Evolutionary conservation across 129 eudicot genomes (phyloP).

Genomic region (Glebionis coronaria): DNA sequence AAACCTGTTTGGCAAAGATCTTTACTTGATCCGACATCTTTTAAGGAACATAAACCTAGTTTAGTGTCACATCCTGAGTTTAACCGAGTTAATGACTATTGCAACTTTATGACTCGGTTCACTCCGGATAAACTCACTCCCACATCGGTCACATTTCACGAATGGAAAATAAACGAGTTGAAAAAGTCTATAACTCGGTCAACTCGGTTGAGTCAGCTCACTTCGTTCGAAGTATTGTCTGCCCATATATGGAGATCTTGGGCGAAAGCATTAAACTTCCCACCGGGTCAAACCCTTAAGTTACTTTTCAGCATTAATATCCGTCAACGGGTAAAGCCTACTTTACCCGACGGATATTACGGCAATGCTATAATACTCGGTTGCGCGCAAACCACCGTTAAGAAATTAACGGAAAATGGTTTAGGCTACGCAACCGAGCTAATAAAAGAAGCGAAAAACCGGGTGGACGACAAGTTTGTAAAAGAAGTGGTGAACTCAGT

Average conservation of each 20-base stretch:
- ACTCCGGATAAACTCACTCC: constrained; percentile 49
- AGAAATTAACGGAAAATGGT: constrained; percentile 34
- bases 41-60: background rate
- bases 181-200: constrained; percentile 28
- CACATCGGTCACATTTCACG: constrained; percentile 47
- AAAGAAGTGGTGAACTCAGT: constrained; percentile 62
- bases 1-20: constrained; percentile 67
- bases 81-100: constrained; percentile 43
- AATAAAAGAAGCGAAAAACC: constrained; percentile 53
- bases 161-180: constrained; percentile 34
- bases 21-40: constrained; percentile 35
- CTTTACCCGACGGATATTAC: constrained; percentile 55
- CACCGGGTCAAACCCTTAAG: constrained; percentile 53
- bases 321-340: constrained; percentile 59
- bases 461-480: constrained; percentile 59
- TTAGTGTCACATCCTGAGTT: constrained; percentile 49
- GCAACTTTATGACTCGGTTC: constrained; percentile 45
- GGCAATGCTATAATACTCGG: constrained; percentile 73
- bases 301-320: constrained; percentile 58
- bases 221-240: constrained; percentile 66
- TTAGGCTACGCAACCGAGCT: constrained; percentile 40
- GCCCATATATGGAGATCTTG: constrained; percentile 80
- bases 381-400: constrained; percentile 47
- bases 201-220: constrained; percentile 26
- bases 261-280: constrained; percentile 62